Conservation (phyloP, 805 yeast species). For the Wickerhamiella nectarea region DNA sequence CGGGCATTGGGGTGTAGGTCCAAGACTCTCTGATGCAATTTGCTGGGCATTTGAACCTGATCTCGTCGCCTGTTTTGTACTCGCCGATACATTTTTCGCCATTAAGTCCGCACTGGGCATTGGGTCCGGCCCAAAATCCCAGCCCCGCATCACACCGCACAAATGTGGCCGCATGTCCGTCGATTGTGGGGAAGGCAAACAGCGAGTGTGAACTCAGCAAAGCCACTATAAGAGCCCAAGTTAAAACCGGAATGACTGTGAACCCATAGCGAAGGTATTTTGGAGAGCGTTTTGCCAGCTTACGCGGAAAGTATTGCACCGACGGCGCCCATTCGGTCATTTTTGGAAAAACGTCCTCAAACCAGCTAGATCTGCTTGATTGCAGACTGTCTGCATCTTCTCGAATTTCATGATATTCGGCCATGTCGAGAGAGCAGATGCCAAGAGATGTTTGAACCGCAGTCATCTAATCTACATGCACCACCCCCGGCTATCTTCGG, state of each 20-base stretch:
- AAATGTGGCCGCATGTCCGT: conserved; percentile 10
- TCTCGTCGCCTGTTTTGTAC: conserved; percentile 28
- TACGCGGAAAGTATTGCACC: conserved; percentile 12
- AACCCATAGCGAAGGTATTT: conserved; percentile 4
- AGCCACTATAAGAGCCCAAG: conserved; percentile 17
- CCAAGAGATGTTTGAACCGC: no score
- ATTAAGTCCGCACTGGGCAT: conserved; percentile 59
- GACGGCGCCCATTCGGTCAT: conserved; percentile 10
- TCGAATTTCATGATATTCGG: no score
- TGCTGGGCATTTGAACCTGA: conserved; percentile 71
- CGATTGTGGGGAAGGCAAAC: conserved; percentile 17
- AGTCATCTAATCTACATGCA: no score
- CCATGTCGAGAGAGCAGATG: no score
- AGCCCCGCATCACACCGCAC: conserved; percentile 17
- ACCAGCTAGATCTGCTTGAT: no score
- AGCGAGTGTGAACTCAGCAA: conserved; percentile 16
- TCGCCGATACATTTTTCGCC: conserved; percentile 45
- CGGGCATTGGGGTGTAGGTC: conserved; percentile 61
- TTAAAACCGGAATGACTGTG: conserved; percentile 9
- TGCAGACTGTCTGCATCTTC: no score
- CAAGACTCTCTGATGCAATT: conserved; percentile 67
- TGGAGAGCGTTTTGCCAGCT: conserved; percentile 12
- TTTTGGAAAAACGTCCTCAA: no score
- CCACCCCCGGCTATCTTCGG: no score
- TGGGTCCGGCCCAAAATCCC: conserved; percentile 58